A percentile compares a stretch with the other conserved stretches of the same genome.
Evolutionary conservation across 2,329 filamentous ascomycete species (phyloP).

Genomic region (Fusarium floridanum): DNA sequence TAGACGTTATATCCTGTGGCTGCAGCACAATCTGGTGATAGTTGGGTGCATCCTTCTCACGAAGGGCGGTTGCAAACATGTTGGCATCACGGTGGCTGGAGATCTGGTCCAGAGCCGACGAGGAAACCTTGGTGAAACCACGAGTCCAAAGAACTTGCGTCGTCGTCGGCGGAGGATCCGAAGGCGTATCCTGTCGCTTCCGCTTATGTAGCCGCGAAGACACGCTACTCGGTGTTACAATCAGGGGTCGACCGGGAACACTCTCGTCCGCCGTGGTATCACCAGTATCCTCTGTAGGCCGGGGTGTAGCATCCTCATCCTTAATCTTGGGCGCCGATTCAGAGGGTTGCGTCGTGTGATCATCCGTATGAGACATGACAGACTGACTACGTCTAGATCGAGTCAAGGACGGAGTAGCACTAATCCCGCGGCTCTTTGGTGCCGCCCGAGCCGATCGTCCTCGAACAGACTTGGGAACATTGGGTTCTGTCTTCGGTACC

Average conservation of each 20-base stretch:
- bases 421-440: slow-evolving; percentile 52
- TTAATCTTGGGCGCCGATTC: slow-evolving; percentile 63
- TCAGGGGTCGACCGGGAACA: slow-evolving; percentile 54
- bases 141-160: slow-evolving; percentile 81
- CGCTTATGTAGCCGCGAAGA: slow-evolving; percentile 63
- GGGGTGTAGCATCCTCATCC: slow-evolving; percentile 70
- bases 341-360: slow-evolving; percentile 59
- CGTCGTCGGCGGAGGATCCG: slow-evolving; percentile 65
- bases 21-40: slow-evolving; percentile 81
- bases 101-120: slow-evolving; percentile 81
- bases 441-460: slow-evolving; percentile 54
- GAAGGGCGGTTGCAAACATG: slow-evolving; percentile 82
- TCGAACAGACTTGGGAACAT: slow-evolving; percentile 43
- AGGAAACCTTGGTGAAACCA: slow-evolving; percentile 79
- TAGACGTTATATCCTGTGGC: slow-evolving; percentile 82
- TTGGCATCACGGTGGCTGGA: slow-evolving; percentile 82
- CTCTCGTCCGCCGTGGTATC: slow-evolving; percentile 70
- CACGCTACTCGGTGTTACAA: slow-evolving; percentile 54
- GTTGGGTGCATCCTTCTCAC: slow-evolving; percentile 80
- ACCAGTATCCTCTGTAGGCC: slow-evolving; percentile 65
- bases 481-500: slow-evolving; percentile 40
- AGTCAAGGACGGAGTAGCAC: slow-evolving; percentile 52
- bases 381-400: slow-evolving; percentile 60
- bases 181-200: slow-evolving; percentile 67
- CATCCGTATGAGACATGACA: slow-evolving; percentile 61